A percentile compares a stretch with the other conserved stretches of the same genome.
These are phyloP conservation scores for Uronychia binucleata DNA, from an alignment of 73 alveolate genomes.

Conservation along the genomic window DNA sequence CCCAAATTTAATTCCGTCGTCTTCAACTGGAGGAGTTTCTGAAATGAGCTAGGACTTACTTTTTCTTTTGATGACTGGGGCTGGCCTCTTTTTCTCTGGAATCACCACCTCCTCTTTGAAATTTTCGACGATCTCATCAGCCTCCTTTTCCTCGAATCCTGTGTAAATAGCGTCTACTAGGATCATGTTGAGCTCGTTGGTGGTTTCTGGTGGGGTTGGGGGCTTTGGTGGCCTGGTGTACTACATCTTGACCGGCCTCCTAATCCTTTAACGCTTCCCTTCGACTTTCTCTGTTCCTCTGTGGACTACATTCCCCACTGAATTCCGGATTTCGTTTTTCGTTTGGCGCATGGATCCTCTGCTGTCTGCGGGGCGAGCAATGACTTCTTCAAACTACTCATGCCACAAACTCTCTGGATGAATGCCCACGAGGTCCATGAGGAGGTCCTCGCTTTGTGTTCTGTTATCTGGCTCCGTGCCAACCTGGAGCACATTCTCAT, in stretches of 20 bases:
- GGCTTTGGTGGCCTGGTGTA: background rate
- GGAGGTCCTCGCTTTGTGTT: background rate
- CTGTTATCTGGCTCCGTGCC: background rate
- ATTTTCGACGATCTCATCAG: background rate
- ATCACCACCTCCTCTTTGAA: background rate
- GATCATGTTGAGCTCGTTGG: background rate
- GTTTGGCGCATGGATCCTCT: background rate
- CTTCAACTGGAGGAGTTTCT: background rate
- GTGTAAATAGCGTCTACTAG: background rate
- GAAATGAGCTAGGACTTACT: background rate
- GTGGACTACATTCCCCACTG: background rate
- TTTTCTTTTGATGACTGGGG: background rate
- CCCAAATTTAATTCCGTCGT: background rate
- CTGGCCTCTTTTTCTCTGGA: no score
- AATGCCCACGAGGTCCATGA: background rate
- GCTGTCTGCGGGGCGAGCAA: background rate
- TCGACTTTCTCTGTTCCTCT: background rate
- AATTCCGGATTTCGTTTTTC: background rate
- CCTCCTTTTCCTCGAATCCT: background rate
- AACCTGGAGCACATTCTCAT: background rate
- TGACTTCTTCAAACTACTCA: background rate
- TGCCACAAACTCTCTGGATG: no score
- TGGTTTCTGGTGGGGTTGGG: no score
- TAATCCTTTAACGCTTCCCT: background rate
- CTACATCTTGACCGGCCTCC: background rate